Base-by-base conservation (phyloP, 1,284 basidiomycete genomes). In the Moesziomyces parantarcticus region DNA sequence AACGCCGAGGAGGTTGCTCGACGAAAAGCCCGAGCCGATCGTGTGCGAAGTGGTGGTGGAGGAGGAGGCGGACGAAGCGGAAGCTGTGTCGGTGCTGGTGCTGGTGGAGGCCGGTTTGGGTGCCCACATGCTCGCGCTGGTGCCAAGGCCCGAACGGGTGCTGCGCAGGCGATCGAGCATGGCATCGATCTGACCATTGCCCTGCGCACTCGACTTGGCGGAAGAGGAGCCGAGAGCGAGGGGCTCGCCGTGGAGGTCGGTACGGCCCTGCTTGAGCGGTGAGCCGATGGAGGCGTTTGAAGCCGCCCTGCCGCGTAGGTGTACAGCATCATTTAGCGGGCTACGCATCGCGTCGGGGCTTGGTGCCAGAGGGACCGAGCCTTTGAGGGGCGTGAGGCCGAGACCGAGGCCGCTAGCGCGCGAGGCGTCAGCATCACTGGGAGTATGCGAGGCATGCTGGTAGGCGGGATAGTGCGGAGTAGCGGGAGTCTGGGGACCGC, bases 91-190 rank as follows among this genome's bases (percentile, higher is more conserved):
- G 29, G 5, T 8, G 29, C 29, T 42, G 52, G 14, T 51, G 41
- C 44, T 32, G 34, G 34, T 36, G 10, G 52, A 29, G 32, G 63
- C 52, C 4, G 67, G 36, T n/a, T 71, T 68, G 40, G 62, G 61
- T 1, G 74, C 75, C 76, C 75, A 76, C 48, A 61, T 72, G 47
- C 76, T 75, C 10, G 68, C 65, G 26, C 62, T 47, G 21, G 65
- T 72, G 16, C 61, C 63, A 10, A 75, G 57, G 0, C 61, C 64
- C 5, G 69, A 71, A 20, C 66, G 56, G n/a, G 68, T 61, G 29
- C 44, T 56, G 25, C 67, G 57, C 8, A 76, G 61, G 18, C 66
- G 53, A 21, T 73, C 71, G 40, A 76, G 60, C 67, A 75, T 78
- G 5, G 60, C 29, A 11, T 76, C 75, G 34, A 74, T 71, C 56